A percentile compares a stretch with the other conserved stretches of the same genome.
These are phyloP conservation scores for Umbelopsis sp. DNA, from an alignment of 192 early-diverging fungal genomes.

Conservation along the genomic window DNA sequence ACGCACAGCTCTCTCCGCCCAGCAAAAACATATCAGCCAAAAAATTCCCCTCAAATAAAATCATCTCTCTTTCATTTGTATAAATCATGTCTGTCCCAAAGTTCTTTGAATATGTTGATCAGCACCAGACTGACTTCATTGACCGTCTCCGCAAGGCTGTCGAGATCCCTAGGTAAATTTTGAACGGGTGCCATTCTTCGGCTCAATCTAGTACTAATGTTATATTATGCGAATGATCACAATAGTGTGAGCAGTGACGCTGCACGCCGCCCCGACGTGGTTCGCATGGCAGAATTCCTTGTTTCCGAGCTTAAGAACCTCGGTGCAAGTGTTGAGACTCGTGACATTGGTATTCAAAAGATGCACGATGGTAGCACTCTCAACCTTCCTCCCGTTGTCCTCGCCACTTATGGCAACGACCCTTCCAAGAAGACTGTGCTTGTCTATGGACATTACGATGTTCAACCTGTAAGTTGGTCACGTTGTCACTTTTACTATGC, in stretches of 20 bases:
- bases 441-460: slow-evolving; percentile 99
- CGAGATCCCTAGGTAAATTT: slow-evolving; percentile 75
- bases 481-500: background rate
- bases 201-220: background rate
- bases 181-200: background rate
- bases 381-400: slow-evolving; percentile 89
- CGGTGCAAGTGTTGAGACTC: slow-evolving; percentile 66
- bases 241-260: slow-evolving; percentile 76
- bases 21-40: background rate
- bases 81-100: slow-evolving; percentile 49
- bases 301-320: slow-evolving; percentile 70
- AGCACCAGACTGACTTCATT: slow-evolving; percentile 81
- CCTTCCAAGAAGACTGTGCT: slow-evolving; percentile 93
- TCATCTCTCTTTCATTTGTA: slow-evolving; percentile 21
- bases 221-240: background rate
- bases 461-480: slow-evolving; percentile 78
- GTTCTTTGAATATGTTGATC: slow-evolving; percentile 76
- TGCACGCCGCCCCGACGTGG: slow-evolving; percentile 74
- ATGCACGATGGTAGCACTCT: slow-evolving; percentile 73
- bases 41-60: background rate
- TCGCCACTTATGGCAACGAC: slow-evolving; percentile 90
- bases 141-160: slow-evolving; percentile 87
- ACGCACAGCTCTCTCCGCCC: slow-evolving; percentile 9
- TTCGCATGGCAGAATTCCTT: slow-evolving; percentile 91
- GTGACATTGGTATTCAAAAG: slow-evolving; percentile 81